Base-by-base conservation (phyloP, 495 filamentous ascomycete genomes). In the Penicillium macrosclerotiorum region DNA sequence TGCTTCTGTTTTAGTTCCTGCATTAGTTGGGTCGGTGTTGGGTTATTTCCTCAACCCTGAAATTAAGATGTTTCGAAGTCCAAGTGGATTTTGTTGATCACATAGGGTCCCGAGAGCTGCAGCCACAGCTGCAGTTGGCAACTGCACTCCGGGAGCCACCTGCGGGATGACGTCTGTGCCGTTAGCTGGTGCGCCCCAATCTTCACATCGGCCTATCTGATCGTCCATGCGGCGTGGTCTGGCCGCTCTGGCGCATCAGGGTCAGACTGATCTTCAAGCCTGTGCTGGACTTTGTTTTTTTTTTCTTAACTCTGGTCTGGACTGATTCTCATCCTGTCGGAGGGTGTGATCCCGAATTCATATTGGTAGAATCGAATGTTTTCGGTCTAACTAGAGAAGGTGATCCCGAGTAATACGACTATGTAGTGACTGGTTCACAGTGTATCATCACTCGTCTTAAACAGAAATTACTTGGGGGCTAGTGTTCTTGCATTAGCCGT, bases 101-200 rank as follows among this genome's bases (percentile, higher is more conserved):
- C n/a, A n/a, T n/a, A n/a, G n/a, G n/a, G n/a, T n/a, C n/a, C n/a
- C n/a, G n/a, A n/a, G n/a, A n/a, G n/a, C n/a, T n/a, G n/a, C n/a
- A n/a, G n/a, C n/a, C n/a, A n/a, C n/a, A n/a, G n/a, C n/a, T n/a
- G n/a, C n/a, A n/a, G 22, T 25, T 25, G 20, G 20, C 12, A 23
- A 37, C 37, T 41, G 37, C 33, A 52, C 19, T 31, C 25, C 33
- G 14, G 11, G 41, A 29, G 29, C 31, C 34, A 24, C 36, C 39
- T 53, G 45, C 45, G 47, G 40, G 31, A 36, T 53, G 51, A 53
- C 40, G 45, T 53, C 51, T 53, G 45, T 49, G 51, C 51, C 51
- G 45, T 23, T 35, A n/a, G 31, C 12, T 33, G 7, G 18, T 41
- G 24, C 51, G 42, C 45, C 37, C 31, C 44, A 29, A 17, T 20